Evolutionary conservation across 768 basidiomycete species (phyloP).

Genomic region (Kwoniella sp.): DNA sequence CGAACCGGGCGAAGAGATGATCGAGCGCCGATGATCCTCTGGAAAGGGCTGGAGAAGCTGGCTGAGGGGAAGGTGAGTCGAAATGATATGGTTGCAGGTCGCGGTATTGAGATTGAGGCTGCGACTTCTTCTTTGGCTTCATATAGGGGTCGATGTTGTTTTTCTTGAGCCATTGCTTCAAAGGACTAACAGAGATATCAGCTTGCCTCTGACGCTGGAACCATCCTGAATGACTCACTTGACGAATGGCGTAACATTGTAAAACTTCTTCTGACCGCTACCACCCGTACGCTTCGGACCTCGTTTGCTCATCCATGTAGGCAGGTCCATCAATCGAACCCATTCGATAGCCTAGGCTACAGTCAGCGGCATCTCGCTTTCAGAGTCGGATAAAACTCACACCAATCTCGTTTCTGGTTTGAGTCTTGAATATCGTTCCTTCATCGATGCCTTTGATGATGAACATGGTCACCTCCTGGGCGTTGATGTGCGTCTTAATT

Average conservation of each 20-base stretch:
- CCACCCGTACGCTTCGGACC: conserved; percentile 57
- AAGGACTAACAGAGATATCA: conserved; percentile 25
- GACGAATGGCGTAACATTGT: conserved; percentile 93
- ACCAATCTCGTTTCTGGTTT: conserved; percentile 97
- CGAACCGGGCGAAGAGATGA: conserved; percentile 39
- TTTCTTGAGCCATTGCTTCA: conserved; percentile 45
- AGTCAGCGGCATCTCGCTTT: conserved; percentile 6
- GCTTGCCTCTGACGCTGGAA: not conserved
- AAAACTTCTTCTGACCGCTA: conserved; percentile 72
- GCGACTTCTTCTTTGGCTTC: conserved; percentile 30
- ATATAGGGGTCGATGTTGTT: conserved; percentile 34
- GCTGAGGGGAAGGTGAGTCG: conserved; percentile 17
- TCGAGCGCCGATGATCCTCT: conserved; percentile 32
- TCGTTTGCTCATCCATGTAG: conserved; percentile 76
- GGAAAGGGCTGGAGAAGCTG: not conserved
- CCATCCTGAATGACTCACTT: conserved; percentile 45
- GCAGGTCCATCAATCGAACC: conserved; percentile 85
- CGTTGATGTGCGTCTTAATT: conserved; percentile 82
- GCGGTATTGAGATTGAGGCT: conserved; percentile 7
- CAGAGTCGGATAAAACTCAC: conserved; percentile 60
- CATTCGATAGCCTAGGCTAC: conserved; percentile 88
- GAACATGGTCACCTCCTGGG: conserved; percentile 87
- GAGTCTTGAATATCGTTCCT: conserved; percentile 83
- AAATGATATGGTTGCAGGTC: conserved; percentile 43
- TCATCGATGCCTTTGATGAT: conserved; percentile 87